Evolutionary conservation across 441 rosid genomes (phyloP).

Genomic region (Bruguiera hainesii): DNA sequence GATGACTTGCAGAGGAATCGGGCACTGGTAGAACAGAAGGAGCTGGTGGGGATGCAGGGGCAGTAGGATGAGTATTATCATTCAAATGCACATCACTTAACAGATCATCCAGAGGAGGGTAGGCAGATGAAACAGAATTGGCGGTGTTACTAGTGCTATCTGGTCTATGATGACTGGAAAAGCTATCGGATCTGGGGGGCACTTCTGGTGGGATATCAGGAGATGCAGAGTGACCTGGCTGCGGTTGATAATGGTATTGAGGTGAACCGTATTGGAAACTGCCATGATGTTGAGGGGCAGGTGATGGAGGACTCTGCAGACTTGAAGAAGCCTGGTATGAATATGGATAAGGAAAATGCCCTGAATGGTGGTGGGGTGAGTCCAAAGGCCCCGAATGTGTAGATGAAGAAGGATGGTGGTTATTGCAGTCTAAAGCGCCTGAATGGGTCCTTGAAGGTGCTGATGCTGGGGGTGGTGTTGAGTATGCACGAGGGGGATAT

Average conservation of each 20-base stretch:
- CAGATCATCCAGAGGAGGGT: conserved; percentile 59
- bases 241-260: conserved; percentile 38
- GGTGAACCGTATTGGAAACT: conserved; percentile 46
- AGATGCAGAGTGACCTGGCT: conserved; percentile 21
- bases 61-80: conserved; percentile 31
- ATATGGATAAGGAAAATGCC: conserved; percentile 29
- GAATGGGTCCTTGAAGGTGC: conserved; percentile 22
- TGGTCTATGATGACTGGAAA: conserved; percentile 40
- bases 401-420: conserved; percentile 4
- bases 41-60: conserved; percentile 40
- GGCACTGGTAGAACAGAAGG: conserved; percentile 31
- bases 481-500: conserved; percentile 33
- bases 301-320: conserved; percentile 37
- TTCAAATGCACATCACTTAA: conserved; percentile 44
- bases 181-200: conserved; percentile 33
- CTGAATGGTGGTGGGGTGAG: not conserved
- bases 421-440: conserved; percentile 38
- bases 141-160: conserved; percentile 29
- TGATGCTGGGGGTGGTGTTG: conserved; percentile 19
- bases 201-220: conserved; percentile 36
- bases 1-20: conserved; percentile 23
- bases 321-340: conserved; percentile 26
- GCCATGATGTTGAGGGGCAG: conserved; percentile 34
- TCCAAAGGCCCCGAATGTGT: conserved; percentile 15
- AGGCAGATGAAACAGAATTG: conserved; percentile 31